These are phyloP conservation scores for Cercospora beticola DNA, from an alignment of 2,329 filamentous ascomycete species.

Conservation along the genomic window DNA sequence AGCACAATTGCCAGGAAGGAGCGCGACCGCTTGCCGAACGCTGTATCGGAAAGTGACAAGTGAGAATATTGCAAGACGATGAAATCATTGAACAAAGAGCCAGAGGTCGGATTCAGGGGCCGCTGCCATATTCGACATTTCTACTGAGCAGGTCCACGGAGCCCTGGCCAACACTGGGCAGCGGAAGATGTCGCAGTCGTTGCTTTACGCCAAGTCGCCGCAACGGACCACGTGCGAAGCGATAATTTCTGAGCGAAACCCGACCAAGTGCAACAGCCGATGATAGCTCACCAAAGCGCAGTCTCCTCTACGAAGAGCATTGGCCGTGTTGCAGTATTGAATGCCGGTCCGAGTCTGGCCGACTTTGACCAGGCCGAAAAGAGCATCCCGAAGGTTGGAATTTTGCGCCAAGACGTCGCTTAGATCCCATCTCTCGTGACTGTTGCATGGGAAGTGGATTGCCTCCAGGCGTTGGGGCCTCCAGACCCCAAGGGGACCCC, in stretches of 20 bases:
- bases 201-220: neutral
- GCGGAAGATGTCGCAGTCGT: neutral
- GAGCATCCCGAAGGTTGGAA: slow-evolving; percentile 4
- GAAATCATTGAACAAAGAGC: neutral
- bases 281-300: neutral
- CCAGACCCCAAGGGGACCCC: slow-evolving; percentile 7
- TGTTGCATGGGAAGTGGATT: slow-evolving; percentile 10
- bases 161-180: neutral
- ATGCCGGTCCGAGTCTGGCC: neutral
- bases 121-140: neutral
- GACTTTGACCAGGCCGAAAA: neutral
- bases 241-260: neutral
- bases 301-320: neutral
- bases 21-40: neutral
- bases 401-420: slow-evolving; percentile 7
- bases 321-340: neutral
- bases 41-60: neutral
- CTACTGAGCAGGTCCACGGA: neutral
- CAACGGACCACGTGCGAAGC: neutral
- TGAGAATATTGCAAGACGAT: neutral
- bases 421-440: slow-evolving; percentile 1
- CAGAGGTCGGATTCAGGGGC: neutral
- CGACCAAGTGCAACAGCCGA: neutral
- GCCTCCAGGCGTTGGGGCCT: neutral
- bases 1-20: neutral